These are phyloP conservation scores for Mycotypha africana DNA, from an alignment of 371 early-diverging fungal genomes.

Conservation along the genomic window DNA sequence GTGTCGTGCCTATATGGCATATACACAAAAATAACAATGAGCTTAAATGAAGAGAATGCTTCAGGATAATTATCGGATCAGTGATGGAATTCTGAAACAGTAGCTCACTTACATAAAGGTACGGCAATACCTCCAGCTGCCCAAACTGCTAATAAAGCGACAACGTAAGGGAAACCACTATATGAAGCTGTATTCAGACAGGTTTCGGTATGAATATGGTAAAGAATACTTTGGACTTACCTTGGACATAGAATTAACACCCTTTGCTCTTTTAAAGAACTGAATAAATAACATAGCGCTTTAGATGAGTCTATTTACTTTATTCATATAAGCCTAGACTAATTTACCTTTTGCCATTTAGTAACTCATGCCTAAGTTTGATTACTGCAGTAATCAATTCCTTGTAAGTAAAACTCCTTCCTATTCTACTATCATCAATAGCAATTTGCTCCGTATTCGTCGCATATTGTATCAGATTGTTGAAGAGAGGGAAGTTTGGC, in stretches of 20 bases:
- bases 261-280: slow-evolving; percentile 48
- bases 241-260: slow-evolving; percentile 72
- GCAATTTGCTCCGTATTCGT: slow-evolving; percentile 14
- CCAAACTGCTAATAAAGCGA: slow-evolving; percentile 75
- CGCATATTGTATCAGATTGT: slow-evolving; percentile 24
- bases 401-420: slow-evolving; percentile 18
- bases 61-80: no score
- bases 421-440: slow-evolving; percentile 26
- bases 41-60: background rate
- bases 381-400: slow-evolving; percentile 28
- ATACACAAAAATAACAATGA: background rate
- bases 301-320: no score
- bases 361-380: slow-evolving; percentile 6
- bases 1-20: slow-evolving; percentile 40
- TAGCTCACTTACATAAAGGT: slow-evolving; percentile 56
- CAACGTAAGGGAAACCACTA: slow-evolving; percentile 66
- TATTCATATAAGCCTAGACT: no score
- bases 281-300: background rate
- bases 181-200: background rate
- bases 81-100: no score
- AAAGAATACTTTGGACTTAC: slow-evolving; percentile 13
- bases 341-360: slow-evolving; percentile 25
- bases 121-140: slow-evolving; percentile 72
- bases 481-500: slow-evolving; percentile 32
- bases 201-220: no score